Conservation (phyloP, 805 yeast genomes). For the Candida gorgasii region DNA sequence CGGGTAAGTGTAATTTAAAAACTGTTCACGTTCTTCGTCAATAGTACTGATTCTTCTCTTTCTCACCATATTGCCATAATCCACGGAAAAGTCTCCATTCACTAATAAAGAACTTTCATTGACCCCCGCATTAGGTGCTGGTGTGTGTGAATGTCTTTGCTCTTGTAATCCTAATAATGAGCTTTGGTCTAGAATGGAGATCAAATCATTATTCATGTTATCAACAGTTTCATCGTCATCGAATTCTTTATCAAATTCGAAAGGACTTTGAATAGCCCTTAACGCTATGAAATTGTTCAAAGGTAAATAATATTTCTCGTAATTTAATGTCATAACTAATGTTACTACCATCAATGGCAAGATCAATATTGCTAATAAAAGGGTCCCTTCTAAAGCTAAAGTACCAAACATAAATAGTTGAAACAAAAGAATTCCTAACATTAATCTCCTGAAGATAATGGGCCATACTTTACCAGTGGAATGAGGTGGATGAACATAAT, state of each 20-base stretch:
- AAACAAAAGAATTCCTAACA: slow-evolving; percentile 55
- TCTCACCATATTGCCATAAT: slow-evolving; percentile 10
- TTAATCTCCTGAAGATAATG: slow-evolving; percentile 55
- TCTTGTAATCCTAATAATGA: slow-evolving; percentile 2
- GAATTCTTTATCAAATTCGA: slow-evolving; percentile 42
- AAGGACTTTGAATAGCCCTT: slow-evolving; percentile 52
- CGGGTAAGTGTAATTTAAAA: slow-evolving; percentile 52
- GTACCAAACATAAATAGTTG: slow-evolving; percentile 68
- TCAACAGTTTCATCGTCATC: slow-evolving; percentile 30
- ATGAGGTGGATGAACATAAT: slow-evolving; percentile 64
- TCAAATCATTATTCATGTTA: slow-evolving; percentile 1
- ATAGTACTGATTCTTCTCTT: slow-evolving; percentile 50
- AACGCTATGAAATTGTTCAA: slow-evolving; percentile 56
- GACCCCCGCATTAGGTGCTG: neutral
- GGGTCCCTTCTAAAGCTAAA: slow-evolving; percentile 59
- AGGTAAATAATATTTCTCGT: slow-evolving; percentile 56
- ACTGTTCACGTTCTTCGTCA: slow-evolving; percentile 57
- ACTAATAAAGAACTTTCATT: slow-evolving; percentile 25
- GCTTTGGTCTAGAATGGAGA: slow-evolving; percentile 9
- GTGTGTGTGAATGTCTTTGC: neutral
- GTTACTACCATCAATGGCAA: slow-evolving; percentile 52
- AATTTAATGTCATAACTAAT: slow-evolving; percentile 46
- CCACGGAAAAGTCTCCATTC: slow-evolving; percentile 18
- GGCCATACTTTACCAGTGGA: slow-evolving; percentile 72
- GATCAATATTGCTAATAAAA: slow-evolving; percentile 47